Evolutionary conservation across 2,329 filamentous ascomycete genomes (phyloP).

Genomic region (Colletotrichum godetiae): DNA sequence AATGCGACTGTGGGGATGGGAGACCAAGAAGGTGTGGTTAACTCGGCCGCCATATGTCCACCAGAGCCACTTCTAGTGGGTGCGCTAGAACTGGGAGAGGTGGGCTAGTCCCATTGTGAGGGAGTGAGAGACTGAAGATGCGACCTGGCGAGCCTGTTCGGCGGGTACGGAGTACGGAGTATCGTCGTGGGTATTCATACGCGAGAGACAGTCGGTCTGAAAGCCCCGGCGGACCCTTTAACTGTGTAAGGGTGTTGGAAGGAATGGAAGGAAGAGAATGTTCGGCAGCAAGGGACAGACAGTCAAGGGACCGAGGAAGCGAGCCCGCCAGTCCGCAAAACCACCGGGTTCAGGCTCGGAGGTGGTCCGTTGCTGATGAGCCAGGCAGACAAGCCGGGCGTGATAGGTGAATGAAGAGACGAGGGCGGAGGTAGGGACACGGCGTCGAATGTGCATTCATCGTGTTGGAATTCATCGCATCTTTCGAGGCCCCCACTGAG

Average conservation of each 20-base stretch:
- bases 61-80: constrained; percentile 20
- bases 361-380: constrained; percentile 26
- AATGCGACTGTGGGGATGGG: constrained; percentile 22
- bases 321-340: constrained; percentile 17
- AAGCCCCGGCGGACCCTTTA: constrained; percentile 15
- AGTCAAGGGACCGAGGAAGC: background rate
- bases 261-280: constrained; percentile 31
- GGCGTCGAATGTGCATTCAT: constrained; percentile 11
- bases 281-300: constrained; percentile 31
- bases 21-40: constrained; percentile 18
- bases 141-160: constrained; percentile 30
- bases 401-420: background rate
- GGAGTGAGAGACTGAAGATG: constrained; percentile 15
- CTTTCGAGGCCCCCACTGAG: constrained; percentile 18
- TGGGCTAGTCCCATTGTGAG: constrained; percentile 21
- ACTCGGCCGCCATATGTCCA: constrained; percentile 20
- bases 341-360: constrained; percentile 18
- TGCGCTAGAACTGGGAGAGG: constrained; percentile 24
- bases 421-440: background rate
- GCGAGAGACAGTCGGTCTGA: constrained; percentile 13
- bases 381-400: background rate
- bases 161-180: constrained; percentile 14
- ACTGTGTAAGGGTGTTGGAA: background rate
- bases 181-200: background rate
- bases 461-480: constrained; percentile 24